These are phyloP conservation scores for Ogataea trehalophila DNA, from an alignment of 805 yeast genomes.

Conservation along the genomic window DNA sequence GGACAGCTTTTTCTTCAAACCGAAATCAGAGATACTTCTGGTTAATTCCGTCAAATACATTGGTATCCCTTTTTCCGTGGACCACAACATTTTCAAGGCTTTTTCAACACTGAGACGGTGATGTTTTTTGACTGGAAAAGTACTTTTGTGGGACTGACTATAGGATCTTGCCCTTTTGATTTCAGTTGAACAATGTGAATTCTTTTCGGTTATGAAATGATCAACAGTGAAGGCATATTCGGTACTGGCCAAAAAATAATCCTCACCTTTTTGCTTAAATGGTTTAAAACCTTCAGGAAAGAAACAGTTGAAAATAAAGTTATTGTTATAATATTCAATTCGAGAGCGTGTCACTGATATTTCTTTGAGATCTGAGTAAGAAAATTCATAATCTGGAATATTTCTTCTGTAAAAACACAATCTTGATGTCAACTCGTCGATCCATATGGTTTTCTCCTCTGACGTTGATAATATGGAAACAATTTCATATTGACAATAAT, in stretches of 20 bases:
- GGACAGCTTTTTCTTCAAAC: constrained; percentile 13
- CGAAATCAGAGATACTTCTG: constrained; percentile 17
- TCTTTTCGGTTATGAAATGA: constrained; percentile 7
- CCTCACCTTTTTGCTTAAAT: constrained; percentile 1
- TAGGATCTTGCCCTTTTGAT: not conserved
- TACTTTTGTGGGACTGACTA: not conserved
- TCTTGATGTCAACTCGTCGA: constrained; percentile 19
- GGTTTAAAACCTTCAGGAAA: constrained; percentile 12
- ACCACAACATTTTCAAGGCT: constrained; percentile 21
- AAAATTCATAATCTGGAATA: constrained; percentile 28
- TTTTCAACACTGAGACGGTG: constrained; percentile 26
- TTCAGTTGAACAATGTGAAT: constrained; percentile 6
- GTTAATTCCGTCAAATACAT: constrained; percentile 5
- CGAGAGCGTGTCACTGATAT: not conserved
- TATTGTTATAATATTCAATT: not conserved
- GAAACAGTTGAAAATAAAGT: constrained; percentile 12
- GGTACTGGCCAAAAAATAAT: not conserved
- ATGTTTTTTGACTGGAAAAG: constrained; percentile 7
- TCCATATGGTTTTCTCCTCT: constrained; percentile 40
- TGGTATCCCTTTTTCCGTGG: constrained; percentile 21
- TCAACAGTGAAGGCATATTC: constrained; percentile 19
- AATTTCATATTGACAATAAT: constrained; percentile 40
- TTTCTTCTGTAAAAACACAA: constrained; percentile 22
- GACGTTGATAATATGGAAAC: constrained; percentile 30
- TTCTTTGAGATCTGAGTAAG: constrained; percentile 20